Evolutionary conservation across 495 filamentous ascomycete species (phyloP).

Genomic region (Penicillium bovifimosum): DNA sequence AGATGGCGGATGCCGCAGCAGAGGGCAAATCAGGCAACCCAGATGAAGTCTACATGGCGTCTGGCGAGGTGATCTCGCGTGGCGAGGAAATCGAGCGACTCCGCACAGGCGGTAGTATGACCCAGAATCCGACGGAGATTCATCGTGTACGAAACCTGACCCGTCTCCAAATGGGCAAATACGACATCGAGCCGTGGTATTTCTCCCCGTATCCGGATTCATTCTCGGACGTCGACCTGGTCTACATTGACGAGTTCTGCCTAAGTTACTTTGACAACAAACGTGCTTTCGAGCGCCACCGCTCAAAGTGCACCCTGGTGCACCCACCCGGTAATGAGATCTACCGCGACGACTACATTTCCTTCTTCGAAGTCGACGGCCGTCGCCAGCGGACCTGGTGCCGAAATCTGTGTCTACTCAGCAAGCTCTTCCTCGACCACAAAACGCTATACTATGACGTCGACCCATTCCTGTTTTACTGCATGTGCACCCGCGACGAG

Average conservation of each 20-base stretch:
- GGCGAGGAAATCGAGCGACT: slow-evolving; percentile 96
- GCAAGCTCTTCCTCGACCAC: slow-evolving; percentile 95
- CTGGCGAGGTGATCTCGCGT: slow-evolving; percentile 57
- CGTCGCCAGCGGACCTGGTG: slow-evolving; percentile 95
- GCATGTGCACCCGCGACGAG: slow-evolving; percentile 84
- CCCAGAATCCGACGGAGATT: slow-evolving; percentile 95
- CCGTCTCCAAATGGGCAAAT: slow-evolving; percentile 86
- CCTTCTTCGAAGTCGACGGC: slow-evolving; percentile 97
- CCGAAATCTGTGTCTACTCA: slow-evolving; percentile 88
- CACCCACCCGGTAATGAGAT: slow-evolving; percentile 98
- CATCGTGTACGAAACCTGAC: slow-evolving; percentile 92
- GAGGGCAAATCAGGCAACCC: slow-evolving; percentile 37
- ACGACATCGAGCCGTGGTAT: slow-evolving; percentile 95
- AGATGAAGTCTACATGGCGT: slow-evolving; percentile 34
- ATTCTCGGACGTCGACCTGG: slow-evolving; percentile 77
- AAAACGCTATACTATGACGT: slow-evolving; percentile 99
- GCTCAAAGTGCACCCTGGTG: slow-evolving; percentile 81
- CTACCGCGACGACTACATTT: slow-evolving; percentile 89
- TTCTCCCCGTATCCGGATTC: slow-evolving; percentile 93
- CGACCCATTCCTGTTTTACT: slow-evolving; percentile 97
- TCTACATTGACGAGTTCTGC: slow-evolving; percentile 98
- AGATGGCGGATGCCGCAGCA: slow-evolving; percentile 55
- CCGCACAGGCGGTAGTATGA: slow-evolving; percentile 92
- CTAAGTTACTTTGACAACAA: slow-evolving; percentile 79
- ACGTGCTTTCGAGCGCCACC: slow-evolving; percentile 76